phyloP scores from a whole-genome alignment of 1,139 yeast genomes.

The Diutina scorzettiae region DNA sequence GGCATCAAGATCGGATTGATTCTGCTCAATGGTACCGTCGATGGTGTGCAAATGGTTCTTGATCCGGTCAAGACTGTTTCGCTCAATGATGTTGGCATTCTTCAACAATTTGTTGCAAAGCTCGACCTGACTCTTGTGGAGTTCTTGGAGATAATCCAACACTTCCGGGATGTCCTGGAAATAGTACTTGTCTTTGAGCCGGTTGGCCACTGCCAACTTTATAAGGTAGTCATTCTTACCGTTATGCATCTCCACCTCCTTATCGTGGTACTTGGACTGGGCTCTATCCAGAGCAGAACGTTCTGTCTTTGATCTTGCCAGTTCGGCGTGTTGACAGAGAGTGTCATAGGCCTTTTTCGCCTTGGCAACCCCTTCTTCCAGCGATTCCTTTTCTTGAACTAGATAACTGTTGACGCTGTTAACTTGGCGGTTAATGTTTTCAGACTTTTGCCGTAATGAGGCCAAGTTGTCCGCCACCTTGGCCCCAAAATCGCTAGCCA shows the following conservation, averaged over 20 bases:
- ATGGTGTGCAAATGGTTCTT: constrained; percentile 41
- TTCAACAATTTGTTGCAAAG: constrained; percentile 61
- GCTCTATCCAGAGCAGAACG: constrained; percentile 46
- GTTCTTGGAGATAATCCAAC: constrained; percentile 73
- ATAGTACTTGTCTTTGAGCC: constrained; percentile 83
- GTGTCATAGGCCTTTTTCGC: constrained; percentile 69
- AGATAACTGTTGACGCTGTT: constrained; percentile 49
- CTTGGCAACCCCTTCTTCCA: constrained; percentile 57
- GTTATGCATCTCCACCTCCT: constrained; percentile 71
- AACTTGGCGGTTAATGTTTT: constrained; percentile 43
- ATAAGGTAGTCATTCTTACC: constrained; percentile 77
- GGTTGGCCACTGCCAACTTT: constrained; percentile 71
- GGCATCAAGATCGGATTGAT: constrained; percentile 64
- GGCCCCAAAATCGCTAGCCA: constrained; percentile 50
- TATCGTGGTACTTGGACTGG: constrained; percentile 45
- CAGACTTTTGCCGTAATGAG: constrained; percentile 42
- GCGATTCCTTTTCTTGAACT: constrained; percentile 40
- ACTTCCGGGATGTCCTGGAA: constrained; percentile 92
- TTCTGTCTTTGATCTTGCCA: constrained; percentile 61
- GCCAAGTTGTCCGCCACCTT: constrained; percentile 55
- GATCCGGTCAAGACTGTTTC: constrained; percentile 40
- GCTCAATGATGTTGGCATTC: constrained; percentile 55
- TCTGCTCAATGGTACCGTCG: constrained; percentile 51
- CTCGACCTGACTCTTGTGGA: constrained; percentile 69
- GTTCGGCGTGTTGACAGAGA: constrained; percentile 71